Evolutionary conservation across 148 eudicot genomes (phyloP).

Genomic region (Nepenthes gracilis): DNA sequence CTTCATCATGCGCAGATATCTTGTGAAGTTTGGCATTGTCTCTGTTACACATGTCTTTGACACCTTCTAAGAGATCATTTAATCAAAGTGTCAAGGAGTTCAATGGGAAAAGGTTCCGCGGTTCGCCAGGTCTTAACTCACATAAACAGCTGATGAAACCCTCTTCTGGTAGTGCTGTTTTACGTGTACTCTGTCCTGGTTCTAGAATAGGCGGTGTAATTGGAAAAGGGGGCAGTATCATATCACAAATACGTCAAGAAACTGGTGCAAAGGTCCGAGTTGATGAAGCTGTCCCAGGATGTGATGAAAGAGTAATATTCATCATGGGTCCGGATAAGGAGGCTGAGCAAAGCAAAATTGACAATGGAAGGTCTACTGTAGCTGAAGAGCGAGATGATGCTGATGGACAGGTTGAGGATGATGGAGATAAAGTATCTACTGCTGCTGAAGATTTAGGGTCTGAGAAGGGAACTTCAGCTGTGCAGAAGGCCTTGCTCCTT

Average conservation of each 20-base stretch:
- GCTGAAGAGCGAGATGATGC: slow-evolving; percentile 27
- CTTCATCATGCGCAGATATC: no score
- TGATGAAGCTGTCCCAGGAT: slow-evolving; percentile 53
- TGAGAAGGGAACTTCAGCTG: slow-evolving; percentile 40
- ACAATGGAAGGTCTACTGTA: slow-evolving; percentile 23
- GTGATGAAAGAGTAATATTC: slow-evolving; percentile 65
- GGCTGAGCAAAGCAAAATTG: slow-evolving; percentile 26
- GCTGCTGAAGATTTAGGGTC: slow-evolving; percentile 29
- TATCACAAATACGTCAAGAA: slow-evolving; percentile 62
- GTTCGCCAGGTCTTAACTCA: slow-evolving; percentile 22
- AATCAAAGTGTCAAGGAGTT: slow-evolving; percentile 26
- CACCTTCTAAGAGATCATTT: slow-evolving; percentile 69
- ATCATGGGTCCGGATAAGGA: slow-evolving; percentile 46
- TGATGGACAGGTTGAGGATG: slow-evolving; percentile 7
- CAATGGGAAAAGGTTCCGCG: slow-evolving; percentile 57
- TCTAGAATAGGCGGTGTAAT: slow-evolving; percentile 42
- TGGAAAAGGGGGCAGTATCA: slow-evolving; percentile 41
- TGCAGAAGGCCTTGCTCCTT: slow-evolving; percentile 66
- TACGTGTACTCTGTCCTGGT: slow-evolving; percentile 63
- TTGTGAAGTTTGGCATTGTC: neutral
- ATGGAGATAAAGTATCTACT: slow-evolving; percentile 28
- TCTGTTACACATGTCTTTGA: slow-evolving; percentile 44
- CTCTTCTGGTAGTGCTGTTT: slow-evolving; percentile 32
- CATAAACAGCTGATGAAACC: slow-evolving; percentile 18
- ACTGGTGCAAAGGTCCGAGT: slow-evolving; percentile 68